A percentile compares a stretch with the other conserved stretches of the same genome.
Conservation (phyloP, 1,284 basidiomycete genomes). For the Tremellales sp. region DNA sequence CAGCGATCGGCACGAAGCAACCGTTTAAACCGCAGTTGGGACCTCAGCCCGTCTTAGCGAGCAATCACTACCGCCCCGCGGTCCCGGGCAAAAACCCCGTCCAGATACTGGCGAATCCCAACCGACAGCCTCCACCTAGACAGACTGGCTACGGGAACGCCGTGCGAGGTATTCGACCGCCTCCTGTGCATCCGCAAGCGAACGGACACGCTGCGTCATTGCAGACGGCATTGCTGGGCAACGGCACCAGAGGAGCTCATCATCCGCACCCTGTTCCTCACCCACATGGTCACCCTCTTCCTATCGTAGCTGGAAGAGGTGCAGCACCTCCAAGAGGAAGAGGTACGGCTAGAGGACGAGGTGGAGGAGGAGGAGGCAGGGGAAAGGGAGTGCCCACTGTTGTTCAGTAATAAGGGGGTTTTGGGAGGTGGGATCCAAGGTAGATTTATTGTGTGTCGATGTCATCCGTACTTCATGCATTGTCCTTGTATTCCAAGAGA, state of each 20-base stretch:
- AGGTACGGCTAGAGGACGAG: constrained; percentile 11
- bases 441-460: no score
- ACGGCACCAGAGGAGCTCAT: constrained; percentile 11
- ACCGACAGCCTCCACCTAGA: constrained; percentile 7
- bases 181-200: constrained; percentile 6
- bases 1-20: constrained; percentile 44
- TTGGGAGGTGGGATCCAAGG: no score
- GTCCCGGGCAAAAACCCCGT: constrained; percentile 41
- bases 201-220: constrained; percentile 30
- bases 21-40: constrained; percentile 67
- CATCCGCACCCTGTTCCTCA: constrained; percentile 12
- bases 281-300: constrained; percentile 10
- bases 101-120: constrained; percentile 62
- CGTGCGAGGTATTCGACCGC: constrained; percentile 34
- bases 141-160: constrained; percentile 41
- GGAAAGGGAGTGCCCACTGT: constrained; percentile 7
- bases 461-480: no score
- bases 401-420: no score
- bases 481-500: no score
- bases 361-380: constrained; percentile 14
- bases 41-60: constrained; percentile 60
- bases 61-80: constrained; percentile 60
- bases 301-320: constrained; percentile 1
- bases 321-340: constrained; percentile 10
- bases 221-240: constrained; percentile 26